Evolutionary conservation across 345 rosid genomes (phyloP), one percentile per base, ranked within the genome.

Genomic region (Orychophragmus violaceus): DNA sequence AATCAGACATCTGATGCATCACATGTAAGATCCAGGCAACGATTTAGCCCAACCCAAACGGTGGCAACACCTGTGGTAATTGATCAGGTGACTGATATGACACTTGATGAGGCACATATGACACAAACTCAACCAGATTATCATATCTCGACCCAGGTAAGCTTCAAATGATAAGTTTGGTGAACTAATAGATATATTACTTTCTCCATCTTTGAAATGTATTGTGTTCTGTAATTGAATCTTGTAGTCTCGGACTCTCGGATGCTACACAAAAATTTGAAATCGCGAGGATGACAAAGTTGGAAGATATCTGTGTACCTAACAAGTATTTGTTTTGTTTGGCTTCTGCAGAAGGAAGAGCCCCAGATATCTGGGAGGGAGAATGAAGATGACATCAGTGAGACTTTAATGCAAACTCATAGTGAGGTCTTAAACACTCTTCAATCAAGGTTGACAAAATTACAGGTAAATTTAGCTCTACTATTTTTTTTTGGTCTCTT

Each of bases 381-480:
- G 46, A 76, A 44, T 76, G 74, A 77, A 49, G 66, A 37, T 53
- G 85, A 82, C 61, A 58, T 82, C 29, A 69, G 58, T 71, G 99
- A 91, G 75, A 82, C 66, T 74, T 77, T 90, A 53, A 79, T 87
- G 93, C 81, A 84, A 78, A 77, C 75, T 74, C 97, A 94, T 69
- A 95, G 80, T 65, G 71, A 80, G 67, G 79, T 88, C 70, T 76
- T 81, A 69, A 90, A 85, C 75, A 85, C 86, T 62, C 84, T 94
- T 56, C 84, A 89, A 59, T 88, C 93, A 27, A 87, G 99, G 71
- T 74, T 90, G 73, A 90, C 95, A 64, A 94, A 94, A 69, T 80
- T 94, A 68, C 97, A 94, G 96, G 99, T 94, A 74, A 64, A 30
- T 70, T 70, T 48, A 50, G 50, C 46, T 66, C 29, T 51, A 44